Evolutionary conservation across 1,139 yeast species (phyloP).

Genomic region (Diutina rugosa): DNA sequence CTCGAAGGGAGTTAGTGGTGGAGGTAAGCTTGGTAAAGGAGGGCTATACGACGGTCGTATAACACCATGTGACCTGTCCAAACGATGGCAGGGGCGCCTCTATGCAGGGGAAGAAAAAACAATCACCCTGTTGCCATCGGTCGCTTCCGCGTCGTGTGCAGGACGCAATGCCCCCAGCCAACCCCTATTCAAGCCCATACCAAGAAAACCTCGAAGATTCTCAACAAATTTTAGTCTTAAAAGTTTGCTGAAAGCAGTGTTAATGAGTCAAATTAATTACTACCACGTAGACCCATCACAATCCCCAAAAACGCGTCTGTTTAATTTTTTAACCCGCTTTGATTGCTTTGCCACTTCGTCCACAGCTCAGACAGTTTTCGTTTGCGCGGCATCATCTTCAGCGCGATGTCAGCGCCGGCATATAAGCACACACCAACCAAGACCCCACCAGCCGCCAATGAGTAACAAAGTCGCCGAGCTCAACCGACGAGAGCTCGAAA

Average conservation of each 20-base stretch:
- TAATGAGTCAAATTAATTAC: too few relatives aligned
- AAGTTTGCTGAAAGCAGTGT: too few relatives aligned
- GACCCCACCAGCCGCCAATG: neutral
- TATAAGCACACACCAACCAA: too few relatives aligned
- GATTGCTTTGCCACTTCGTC: too few relatives aligned
- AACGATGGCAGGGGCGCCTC: neutral
- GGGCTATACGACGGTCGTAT: neutral
- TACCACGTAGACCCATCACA: too few relatives aligned
- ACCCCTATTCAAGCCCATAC: neutral
- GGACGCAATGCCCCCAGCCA: neutral
- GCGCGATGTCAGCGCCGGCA: neutral
- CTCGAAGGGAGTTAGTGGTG: neutral
- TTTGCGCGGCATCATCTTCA: neutral
- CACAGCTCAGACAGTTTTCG: too few relatives aligned
- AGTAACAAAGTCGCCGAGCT: slow-evolving; percentile 43
- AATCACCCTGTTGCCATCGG: too few relatives aligned
- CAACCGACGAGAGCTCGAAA: slow-evolving; percentile 54
- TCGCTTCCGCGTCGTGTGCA: neutral
- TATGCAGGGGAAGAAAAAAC: neutral
- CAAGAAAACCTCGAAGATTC: too few relatives aligned
- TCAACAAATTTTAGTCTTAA: too few relatives aligned
- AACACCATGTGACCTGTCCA: neutral
- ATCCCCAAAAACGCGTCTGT: too few relatives aligned
- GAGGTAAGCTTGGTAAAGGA: neutral
- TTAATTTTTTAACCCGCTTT: too few relatives aligned